Base-by-base conservation (phyloP, 495 filamentous ascomycete genomes). In the Talaromyces wortmannii region DNA sequence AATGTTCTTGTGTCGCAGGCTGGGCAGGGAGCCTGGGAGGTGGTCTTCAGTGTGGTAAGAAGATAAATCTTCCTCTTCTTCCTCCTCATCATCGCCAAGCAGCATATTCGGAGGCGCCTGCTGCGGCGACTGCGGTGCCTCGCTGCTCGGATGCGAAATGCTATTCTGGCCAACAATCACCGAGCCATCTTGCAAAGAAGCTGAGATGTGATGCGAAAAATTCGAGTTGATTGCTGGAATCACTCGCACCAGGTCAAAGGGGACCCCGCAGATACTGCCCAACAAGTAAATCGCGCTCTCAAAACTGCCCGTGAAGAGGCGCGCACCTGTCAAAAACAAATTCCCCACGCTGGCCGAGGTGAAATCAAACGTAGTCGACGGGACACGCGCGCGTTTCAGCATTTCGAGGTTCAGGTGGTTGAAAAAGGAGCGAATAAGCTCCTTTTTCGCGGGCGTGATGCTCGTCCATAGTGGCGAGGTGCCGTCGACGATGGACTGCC, bases 211-310 rank as follows among this genome's bases (percentile, higher is more conserved):
- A 62, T 95, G 87, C 3, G 90, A 86, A 70, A 95, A 95, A 67
- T 96, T 97, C 50, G 84, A 88, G 73, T 96, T 92, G 63, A 97
- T 90, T 17, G 90, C 90, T 0, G 92, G 92, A 3, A 97, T 83
- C 0, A 96, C 89, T 0, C 82, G 77, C 42, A 95, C 83, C 7
- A 71, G 57, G 52, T 85, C 80, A 5, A 80, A 72, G 0, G 91
- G 85, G 15, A 97, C 85, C 31, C 80, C 80, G 54, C 90, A 91
- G 63, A 97, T 91, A 58, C 83, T 86, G 42, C 85, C 83, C 7
- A 94, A 78, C 4, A 94, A 78, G 63, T 90, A 94, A 53, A 95
- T 90, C 40, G 87, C 88, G 43, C 83, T 85, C 62, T 91, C 89
- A 53, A 92, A 86, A 31, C 84, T 87, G 31, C 90, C 90, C 5